Base-by-base conservation (phyloP, 1,284 basidiomycete genomes). In the Irpex rosettiformis region DNA sequence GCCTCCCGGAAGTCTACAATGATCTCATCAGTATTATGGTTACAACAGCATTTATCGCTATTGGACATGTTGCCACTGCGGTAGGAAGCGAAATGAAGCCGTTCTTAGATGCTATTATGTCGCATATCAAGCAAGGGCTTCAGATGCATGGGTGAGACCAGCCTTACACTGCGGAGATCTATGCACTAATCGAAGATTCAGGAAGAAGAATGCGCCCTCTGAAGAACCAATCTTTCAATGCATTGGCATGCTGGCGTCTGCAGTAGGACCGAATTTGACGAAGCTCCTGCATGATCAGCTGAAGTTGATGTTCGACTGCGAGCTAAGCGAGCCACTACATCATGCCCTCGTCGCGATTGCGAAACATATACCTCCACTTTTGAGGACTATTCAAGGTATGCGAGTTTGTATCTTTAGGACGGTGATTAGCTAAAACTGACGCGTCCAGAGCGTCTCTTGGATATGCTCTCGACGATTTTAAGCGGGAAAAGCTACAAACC, bases 151-250 rank as follows among this genome's bases (percentile, higher is more conserved):
- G 94, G 92, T 94, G 67, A 62, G 85, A 74, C 25, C 16, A 13
- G 0, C 11, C 28, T 47, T 49, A 25, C 42, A 21, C 21, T 51
- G 8, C 10, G 42, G n/a, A 27, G n/a, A 52, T 51, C 21, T 43
- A 48, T 60, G 30, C 47, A 16, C 1, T 55, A 25, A 22, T 7
- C 45, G 40, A 27, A 4, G 13, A 42, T 4, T 52, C 68, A 94
- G 94, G 49, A 94, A 91, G 72, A 98, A 96, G 80, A 94, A 94
- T 68, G 92, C 93, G 2, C 91, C 93, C 3, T 88, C 91, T 13
- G 96, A 98, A 74, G 94, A 94, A 62, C 93, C 96, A 0, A 96
- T 99, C 64, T 99, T 99, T 70, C 93, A 98, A 77, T 99, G 97
- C 73, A 85, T 99, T 53, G 94, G 94, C 33, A 96, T 98, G 93